A percentile compares a stretch with the other conserved stretches of the same genome.
Evolutionary conservation across 2,329 filamentous ascomycete species (phyloP).

Genomic region (Fusarium anguioides): DNA sequence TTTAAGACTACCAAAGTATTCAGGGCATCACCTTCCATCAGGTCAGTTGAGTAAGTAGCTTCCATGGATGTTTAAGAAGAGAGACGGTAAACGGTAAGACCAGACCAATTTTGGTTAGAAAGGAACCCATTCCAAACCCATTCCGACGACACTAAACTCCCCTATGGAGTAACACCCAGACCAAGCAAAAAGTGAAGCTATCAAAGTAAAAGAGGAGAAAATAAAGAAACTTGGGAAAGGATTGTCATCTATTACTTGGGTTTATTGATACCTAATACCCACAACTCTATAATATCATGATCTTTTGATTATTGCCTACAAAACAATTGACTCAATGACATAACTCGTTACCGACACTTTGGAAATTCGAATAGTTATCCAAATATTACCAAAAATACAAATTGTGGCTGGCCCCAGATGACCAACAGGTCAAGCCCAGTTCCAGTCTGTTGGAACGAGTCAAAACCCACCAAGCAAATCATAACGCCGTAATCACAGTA

Average conservation of each 20-base stretch:
- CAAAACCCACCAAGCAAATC: conserved; percentile 4
- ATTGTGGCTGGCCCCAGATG: conserved; percentile 23
- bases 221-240: background rate
- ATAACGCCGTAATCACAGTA: conserved; percentile 1
- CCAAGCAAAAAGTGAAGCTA: too few species aligned
- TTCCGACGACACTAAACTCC: background rate
- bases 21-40: background rate
- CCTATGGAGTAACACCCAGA: too few species aligned
- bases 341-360: conserved; percentile 9
- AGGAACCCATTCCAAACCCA: too few species aligned
- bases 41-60: background rate
- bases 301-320: background rate
- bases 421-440: conserved; percentile 7
- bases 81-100: conserved; percentile 14
- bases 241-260: background rate
- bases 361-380: background rate
- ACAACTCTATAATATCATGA: background rate
- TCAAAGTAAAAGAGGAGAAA: conserved; percentile 24
- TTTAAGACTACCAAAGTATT: background rate
- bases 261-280: background rate
- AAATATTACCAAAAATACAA: background rate
- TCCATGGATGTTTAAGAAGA: conserved; percentile 2
- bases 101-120: conserved; percentile 9
- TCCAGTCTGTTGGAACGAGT: conserved; percentile 22
- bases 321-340: background rate